Evolutionary conservation across 176 grass and related monocot genomes (phyloP), one percentile per base, ranked within the genome.

Genomic region (Hsuehochloa calcarea): DNA sequence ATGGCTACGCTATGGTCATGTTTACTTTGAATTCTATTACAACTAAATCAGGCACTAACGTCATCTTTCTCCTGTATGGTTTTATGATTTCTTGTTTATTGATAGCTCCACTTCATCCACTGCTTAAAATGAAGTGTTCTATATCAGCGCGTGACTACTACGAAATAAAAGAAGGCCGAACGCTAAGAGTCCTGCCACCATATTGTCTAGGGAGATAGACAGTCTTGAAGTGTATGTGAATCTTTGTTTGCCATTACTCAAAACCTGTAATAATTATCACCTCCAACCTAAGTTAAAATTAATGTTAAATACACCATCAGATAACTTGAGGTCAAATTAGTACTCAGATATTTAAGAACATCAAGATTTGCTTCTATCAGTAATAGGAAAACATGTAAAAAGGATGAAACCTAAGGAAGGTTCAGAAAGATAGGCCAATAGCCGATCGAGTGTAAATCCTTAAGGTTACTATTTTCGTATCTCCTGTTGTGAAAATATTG

Each of bases 381-480:
- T 70, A 70, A 82, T 8, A 7, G 58, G 70, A 68, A 68, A 19
- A 11, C 11, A 65, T 49, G 60, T 14, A 59, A 75, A 55, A 56
- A 26, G 12, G 6, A n/a, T 22, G 15, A 54, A 65, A 22, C 59
- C 40, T 76, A 85, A 58, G 25, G 68, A 49, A 76, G 14, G 22
- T 60, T 49, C 4, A 69, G 46, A 87, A 5, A 67, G 43, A 45
- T 45, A 11, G 43, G 10, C 10, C 11, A 68, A 4, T 65, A 34
- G 5, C 17, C 10, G 19, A 47, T 12, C 27, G 11, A 74, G 31
- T 72, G 16, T 46, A 66, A 75, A 87, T 75, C 27, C 6, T 43
- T n/a, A 56, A 68, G 64, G 66, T 23, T 68, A 75, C 31, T 56
- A 26, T 82, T 87, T 87, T 4, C 44, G 17, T 76, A 44, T 52